phyloP scores from a whole-genome alignment of 192 early-diverging fungal genomes.

The Linnemannia elongata region DNA sequence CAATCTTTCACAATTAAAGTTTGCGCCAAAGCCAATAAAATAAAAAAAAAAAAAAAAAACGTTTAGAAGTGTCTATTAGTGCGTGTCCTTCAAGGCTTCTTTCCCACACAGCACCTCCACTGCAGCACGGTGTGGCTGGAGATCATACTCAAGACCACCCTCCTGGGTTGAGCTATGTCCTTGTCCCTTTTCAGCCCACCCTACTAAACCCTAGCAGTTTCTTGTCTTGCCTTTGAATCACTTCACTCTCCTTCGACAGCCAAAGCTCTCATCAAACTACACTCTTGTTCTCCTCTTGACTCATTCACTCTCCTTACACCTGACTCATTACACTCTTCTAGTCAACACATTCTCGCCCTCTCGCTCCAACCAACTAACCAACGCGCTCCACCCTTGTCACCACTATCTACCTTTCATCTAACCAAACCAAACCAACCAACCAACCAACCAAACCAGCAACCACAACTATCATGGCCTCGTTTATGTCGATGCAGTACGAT shows the following conservation, averaged over 20 bases:
- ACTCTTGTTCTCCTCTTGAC: background rate
- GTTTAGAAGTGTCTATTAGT: background rate
- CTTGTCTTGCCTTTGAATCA: background rate
- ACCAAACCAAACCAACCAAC: background rate
- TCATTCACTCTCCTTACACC: background rate
- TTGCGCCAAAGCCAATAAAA: background rate
- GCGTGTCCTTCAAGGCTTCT: background rate
- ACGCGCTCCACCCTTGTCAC: background rate
- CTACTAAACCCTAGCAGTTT: too few relatives aligned
- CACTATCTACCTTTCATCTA: background rate
- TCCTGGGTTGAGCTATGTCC: background rate
- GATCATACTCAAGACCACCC: background rate
- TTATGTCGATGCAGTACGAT: conserved; percentile 51
- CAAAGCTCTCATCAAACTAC: conserved; percentile 4
- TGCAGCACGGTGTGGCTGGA: background rate
- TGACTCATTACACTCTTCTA: background rate
- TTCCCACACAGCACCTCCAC: background rate
- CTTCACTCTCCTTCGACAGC: background rate
- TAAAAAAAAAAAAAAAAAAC: conserved; percentile 1
- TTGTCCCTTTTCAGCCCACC: background rate
- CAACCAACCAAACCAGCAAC: background rate
- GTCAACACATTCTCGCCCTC: background rate
- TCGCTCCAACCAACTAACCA: background rate
- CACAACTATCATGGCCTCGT: conserved; percentile 33
- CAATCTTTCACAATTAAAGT: background rate